Percentiles rank a stretch among this genome's conserved stretches.
phyloP scores from a whole-genome alignment of 371 early-diverging fungal species.

The Blastocladiella emersonii region DNA sequence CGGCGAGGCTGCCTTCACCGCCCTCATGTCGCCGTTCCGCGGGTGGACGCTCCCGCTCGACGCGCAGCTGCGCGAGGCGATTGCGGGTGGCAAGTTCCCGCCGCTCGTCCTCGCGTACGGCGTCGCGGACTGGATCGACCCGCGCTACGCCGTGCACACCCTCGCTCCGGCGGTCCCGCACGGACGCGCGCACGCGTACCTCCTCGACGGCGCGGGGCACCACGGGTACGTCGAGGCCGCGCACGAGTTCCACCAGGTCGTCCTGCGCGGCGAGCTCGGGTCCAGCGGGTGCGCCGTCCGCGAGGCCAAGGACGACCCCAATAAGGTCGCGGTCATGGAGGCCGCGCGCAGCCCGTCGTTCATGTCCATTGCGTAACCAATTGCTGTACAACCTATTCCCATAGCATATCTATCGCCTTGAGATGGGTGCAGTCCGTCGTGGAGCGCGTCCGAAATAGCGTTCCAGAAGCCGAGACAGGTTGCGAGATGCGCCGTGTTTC shows the following conservation, averaged over 20 bases:
- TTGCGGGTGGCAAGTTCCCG: conserved; percentile 2
- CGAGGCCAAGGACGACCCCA: neutral
- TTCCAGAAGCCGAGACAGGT: too few relatives aligned
- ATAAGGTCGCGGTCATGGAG: too few relatives aligned
- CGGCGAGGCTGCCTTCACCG: conserved; percentile 12
- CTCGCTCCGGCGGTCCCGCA: neutral
- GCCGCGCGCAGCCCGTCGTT: too few relatives aligned
- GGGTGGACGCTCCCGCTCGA: conserved; percentile 11
- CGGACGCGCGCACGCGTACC: conserved; percentile 6
- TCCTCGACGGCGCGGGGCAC: conserved; percentile 11
- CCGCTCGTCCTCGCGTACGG: conserved; percentile 10
- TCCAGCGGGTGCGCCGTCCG: neutral
- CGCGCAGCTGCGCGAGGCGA: neutral
- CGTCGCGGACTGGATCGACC: conserved; percentile 14
- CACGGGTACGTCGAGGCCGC: conserved; percentile 12
- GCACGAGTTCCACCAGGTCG: neutral
- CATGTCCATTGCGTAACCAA: too few relatives aligned
- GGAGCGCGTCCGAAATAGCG: too few relatives aligned
- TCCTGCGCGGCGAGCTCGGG: neutral
- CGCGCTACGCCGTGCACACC: conserved; percentile 3
- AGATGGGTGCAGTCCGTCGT: too few relatives aligned
- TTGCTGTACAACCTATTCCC: too few relatives aligned
- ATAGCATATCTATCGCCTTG: too few relatives aligned
- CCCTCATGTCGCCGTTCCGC: conserved; percentile 6
- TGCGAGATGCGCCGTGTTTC: too few relatives aligned